Evolutionary conservation across 768 basidiomycete species (phyloP), one percentile per base, ranked within the genome.

Genomic region (Podaxis rugospora): DNA sequence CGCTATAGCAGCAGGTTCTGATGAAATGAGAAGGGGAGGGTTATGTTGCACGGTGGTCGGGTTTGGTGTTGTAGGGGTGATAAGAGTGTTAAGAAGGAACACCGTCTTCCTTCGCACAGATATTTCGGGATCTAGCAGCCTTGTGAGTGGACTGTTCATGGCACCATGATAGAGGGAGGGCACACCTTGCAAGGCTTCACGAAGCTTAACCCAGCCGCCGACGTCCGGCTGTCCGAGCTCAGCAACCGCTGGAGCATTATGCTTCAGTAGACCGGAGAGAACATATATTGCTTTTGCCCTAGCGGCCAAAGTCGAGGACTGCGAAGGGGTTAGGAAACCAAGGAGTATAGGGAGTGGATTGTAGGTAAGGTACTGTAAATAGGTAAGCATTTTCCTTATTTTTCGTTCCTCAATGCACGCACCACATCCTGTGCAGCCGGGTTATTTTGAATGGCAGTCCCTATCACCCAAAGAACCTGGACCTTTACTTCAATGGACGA

Each of bases 401-500:
- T 16, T 11, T 9, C 9, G 21, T 13, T 51, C 10, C 18, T 18
- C 14, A 42, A 40, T 16, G 53, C 13, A 79, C 85, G 64, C 66
- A 92, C 91, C 3, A 85, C 83, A 57, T 82, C 77, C 65, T 95
- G 94, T 0, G 94, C 92, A 7, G 85, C 76, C 0, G 93, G 92
- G 64, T 95, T 96, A 67, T 96, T 95, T 70, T 95, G 93, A 4
- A 95, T 68, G 0, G 94, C 92, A 0, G 94, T 96, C 5, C 94
- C 94, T 25, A 92, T 80, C 0, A 95, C 86, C 94, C 94, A 96
- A 9, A 95, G 73, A 0, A 85, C 83, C 62, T 90, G 86, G 62
- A 80, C 74, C 66, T 83, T 86, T 25, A 95, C 79, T 27, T 76
- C 76, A n/a, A 83, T 80, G 0, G 88, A 80, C 2, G 85, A 80